Percentiles rank a stretch among this genome's conserved stretches.
These are phyloP conservation scores for Colletotrichum endophyticum DNA, from an alignment of 2,329 filamentous ascomycete species.

Conservation along the genomic window DNA sequence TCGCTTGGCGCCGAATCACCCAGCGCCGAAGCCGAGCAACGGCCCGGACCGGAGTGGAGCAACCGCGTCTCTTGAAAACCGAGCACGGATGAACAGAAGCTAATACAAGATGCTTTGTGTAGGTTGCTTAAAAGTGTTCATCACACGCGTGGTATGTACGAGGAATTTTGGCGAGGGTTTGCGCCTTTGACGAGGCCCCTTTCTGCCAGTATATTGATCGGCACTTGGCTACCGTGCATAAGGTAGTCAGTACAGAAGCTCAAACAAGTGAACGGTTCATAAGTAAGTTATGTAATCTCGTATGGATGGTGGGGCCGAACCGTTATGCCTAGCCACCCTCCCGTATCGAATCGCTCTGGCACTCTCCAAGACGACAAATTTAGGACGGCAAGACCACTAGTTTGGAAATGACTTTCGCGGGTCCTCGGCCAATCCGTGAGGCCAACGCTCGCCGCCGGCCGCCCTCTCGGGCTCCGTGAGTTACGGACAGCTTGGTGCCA, in stretches of 20 bases:
- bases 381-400: not conserved
- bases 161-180: not conserved
- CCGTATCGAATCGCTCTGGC: not conserved
- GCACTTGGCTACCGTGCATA: not conserved
- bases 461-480: not conserved
- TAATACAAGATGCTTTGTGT: not conserved
- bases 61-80: not conserved
- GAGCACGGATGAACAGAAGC: not conserved
- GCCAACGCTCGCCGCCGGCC: not conserved
- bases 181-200: not conserved
- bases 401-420: not conserved
- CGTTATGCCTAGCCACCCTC: not conserved
- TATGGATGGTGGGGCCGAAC: not conserved
- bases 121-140: accelerated
- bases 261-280: not conserved
- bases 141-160: accelerated
- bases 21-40: not conserved
- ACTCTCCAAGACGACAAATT: not conserved
- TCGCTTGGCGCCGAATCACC: not conserved
- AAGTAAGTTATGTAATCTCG: not conserved
- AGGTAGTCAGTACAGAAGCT: not conserved
- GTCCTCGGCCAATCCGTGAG: not conserved
- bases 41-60: not conserved
- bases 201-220: not conserved
- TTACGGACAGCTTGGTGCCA: not conserved